These are phyloP conservation scores for Luzula sylvatica DNA, from an alignment of 176 grass and related monocot species.

Conservation along the genomic window DNA sequence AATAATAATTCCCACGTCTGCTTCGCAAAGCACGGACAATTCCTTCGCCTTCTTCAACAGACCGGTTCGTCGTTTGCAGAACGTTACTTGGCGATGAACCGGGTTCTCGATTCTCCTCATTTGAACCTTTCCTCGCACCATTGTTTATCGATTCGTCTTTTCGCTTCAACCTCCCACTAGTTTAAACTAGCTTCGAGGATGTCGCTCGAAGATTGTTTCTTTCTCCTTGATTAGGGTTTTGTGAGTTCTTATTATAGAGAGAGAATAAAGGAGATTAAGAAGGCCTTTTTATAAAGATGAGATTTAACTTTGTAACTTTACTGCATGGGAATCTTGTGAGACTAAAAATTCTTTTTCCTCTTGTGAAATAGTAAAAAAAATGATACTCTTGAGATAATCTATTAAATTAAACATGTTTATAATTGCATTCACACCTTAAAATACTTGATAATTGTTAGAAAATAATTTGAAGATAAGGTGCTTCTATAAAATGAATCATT, in stretches of 20 bases:
- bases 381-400: too few species aligned
- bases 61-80: conserved; percentile 21
- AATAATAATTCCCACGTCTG: conserved; percentile 26
- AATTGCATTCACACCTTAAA: too few species aligned
- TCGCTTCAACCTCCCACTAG: conserved; percentile 26
- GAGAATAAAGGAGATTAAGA: conserved; percentile 1
- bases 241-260: neutral
- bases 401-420: neutral
- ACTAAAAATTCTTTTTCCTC: neutral
- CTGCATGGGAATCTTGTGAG: neutral
- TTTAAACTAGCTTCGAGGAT: conserved; percentile 38
- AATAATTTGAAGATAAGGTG: too few species aligned
- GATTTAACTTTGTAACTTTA: neutral
- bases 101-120: conserved; percentile 24
- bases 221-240: conserved; percentile 1
- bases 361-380: too few species aligned
- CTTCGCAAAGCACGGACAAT: conserved; percentile 23
- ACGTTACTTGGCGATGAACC: conserved; percentile 25
- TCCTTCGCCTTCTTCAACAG: conserved; percentile 27
- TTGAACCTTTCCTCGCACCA: conserved; percentile 28
- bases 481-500: too few species aligned
- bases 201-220: conserved; percentile 18
- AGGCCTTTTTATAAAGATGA: conserved; percentile 1
- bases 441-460: too few species aligned
- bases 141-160: neutral